phyloP scores from a whole-genome alignment of 1,284 basidiomycete genomes.

The Puccinia sorghi region DNA sequence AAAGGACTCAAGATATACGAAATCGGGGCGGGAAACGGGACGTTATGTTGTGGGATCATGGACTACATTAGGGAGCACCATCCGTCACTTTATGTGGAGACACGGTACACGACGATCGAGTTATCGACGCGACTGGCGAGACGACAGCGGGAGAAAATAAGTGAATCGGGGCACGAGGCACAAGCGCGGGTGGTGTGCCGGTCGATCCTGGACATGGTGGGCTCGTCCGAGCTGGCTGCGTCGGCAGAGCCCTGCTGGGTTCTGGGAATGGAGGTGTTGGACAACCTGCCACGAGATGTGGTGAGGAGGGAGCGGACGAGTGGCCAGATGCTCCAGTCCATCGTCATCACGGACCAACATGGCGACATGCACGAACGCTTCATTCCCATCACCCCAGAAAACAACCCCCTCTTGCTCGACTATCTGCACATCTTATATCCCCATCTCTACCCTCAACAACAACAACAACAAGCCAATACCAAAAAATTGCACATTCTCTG shows the following conservation, averaged over 20 bases:
- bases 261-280: constrained; percentile 62
- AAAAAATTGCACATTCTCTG: constrained; percentile 52
- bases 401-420: constrained; percentile 75
- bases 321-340: constrained; percentile 76
- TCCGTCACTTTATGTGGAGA: constrained; percentile 87
- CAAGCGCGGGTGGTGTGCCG: constrained; percentile 45
- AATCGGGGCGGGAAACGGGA: constrained; percentile 95
- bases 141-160: constrained; percentile 64
- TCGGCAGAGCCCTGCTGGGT: constrained; percentile 66
- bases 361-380: constrained; percentile 87
- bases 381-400: constrained; percentile 66
- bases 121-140: constrained; percentile 78
- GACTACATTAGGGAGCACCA: constrained; percentile 74
- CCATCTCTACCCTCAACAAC: constrained; percentile 62
- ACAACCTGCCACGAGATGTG: constrained; percentile 96
- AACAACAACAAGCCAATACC: no score
- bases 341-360: constrained; percentile 75
- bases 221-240: constrained; percentile 68
- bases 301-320: constrained; percentile 79
- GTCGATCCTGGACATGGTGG: constrained; percentile 55
- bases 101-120: constrained; percentile 88
- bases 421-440: constrained; percentile 63
- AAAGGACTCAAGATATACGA: constrained; percentile 91
- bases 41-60: constrained; percentile 83
- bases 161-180: constrained; percentile 26